These are phyloP conservation scores for Talaromyces amestolkiae DNA, from an alignment of 2,329 filamentous ascomycete species.

Conservation along the genomic window DNA sequence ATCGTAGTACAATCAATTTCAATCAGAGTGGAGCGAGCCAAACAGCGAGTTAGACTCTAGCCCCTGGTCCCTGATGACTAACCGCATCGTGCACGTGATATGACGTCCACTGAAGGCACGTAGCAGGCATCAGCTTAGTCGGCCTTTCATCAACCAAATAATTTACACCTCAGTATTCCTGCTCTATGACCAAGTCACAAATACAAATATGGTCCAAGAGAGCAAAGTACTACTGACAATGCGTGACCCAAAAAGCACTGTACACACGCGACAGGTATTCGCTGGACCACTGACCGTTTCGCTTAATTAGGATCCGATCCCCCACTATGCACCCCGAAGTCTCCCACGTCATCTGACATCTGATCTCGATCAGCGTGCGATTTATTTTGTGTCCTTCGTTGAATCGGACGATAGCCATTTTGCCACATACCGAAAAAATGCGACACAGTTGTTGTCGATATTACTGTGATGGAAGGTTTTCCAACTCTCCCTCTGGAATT, in stretches of 20 bases:
- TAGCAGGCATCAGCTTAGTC: not conserved
- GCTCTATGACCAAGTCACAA: not conserved
- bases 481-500: not conserved
- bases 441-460: not conserved
- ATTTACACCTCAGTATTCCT: not conserved
- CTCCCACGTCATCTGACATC: not conserved
- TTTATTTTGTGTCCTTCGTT: not conserved
- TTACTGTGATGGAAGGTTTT: not conserved
- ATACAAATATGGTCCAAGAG: not conserved
- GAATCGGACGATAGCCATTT: not conserved
- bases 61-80: not conserved
- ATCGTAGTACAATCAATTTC: no score
- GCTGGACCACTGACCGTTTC: not conserved
- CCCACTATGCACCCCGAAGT: not conserved
- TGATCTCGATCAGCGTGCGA: not conserved
- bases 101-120: not conserved
- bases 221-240: not conserved
- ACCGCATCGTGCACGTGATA: not conserved
- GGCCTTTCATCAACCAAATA: not conserved
- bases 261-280: not conserved
- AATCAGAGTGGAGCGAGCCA: not conserved
- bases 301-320: not conserved
- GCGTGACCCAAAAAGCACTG: not conserved
- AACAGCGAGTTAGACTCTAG: not conserved
- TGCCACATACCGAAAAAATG: no score